Percentiles rank a stretch among this genome's conserved stretches.
Conservation (phyloP, 2,329 filamentous ascomycete genomes). For the Chaetomium strumarium region DNA sequence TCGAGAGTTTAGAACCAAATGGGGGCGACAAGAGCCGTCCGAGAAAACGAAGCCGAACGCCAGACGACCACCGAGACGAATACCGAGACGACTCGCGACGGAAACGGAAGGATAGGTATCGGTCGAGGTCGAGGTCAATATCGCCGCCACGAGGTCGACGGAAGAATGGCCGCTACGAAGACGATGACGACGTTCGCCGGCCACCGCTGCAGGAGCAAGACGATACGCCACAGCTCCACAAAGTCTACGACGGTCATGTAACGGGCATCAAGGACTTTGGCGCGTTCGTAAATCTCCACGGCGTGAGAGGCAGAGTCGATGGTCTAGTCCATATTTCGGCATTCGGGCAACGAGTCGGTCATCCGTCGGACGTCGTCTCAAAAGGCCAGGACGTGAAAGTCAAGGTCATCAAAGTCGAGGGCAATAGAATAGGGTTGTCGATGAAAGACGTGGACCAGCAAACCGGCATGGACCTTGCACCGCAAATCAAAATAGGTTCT, state of each 20-base stretch:
- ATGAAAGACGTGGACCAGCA: constrained; percentile 97
- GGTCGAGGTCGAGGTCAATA: constrained; percentile 32
- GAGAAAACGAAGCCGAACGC: constrained; percentile 33
- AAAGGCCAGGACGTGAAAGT: constrained; percentile 82
- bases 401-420: constrained; percentile 84
- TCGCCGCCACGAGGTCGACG: constrained; percentile 35
- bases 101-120: constrained; percentile 42
- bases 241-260: constrained; percentile 84
- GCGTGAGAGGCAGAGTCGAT: constrained; percentile 82
- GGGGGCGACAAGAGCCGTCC: constrained; percentile 29
- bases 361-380: constrained; percentile 81
- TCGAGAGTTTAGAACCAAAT: constrained; percentile 79
- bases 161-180: constrained; percentile 34
- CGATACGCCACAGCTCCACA: constrained; percentile 72
- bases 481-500: constrained; percentile 71
- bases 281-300: constrained; percentile 85
- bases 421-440: constrained; percentile 74
- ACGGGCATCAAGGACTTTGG: constrained; percentile 95
- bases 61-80: constrained; percentile 22
- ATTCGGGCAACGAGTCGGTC: constrained; percentile 81
- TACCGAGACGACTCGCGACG: constrained; percentile 28
- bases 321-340: constrained; percentile 91
- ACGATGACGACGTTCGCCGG: constrained; percentile 29
- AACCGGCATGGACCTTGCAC: constrained; percentile 76
- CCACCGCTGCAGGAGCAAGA: constrained; percentile 71